phyloP scores from a whole-genome alignment of 2,329 filamentous ascomycete genomes.

The Neonectria neomacrospora region DNA sequence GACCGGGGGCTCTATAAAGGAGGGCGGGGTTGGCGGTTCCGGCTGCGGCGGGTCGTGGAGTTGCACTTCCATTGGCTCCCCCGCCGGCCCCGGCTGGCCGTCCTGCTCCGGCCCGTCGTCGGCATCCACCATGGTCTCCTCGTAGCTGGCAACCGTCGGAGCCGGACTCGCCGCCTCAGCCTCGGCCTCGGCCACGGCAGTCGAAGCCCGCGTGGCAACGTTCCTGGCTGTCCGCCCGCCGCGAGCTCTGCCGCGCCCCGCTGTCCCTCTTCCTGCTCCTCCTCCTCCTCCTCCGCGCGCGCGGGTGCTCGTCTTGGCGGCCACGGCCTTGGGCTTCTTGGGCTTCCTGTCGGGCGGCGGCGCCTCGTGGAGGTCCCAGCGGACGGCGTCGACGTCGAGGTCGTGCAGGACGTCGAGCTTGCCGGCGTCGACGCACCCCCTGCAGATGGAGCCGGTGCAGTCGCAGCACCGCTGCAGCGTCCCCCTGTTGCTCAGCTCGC shows the following conservation, averaged over 20 bases:
- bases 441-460: slow-evolving; percentile 26
- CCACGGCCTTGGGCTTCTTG: neutral
- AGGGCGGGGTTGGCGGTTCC: neutral
- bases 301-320: neutral
- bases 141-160: neutral
- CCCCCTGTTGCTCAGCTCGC: slow-evolving; percentile 13
- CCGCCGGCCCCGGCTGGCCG: neutral
- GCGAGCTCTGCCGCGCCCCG: neutral
- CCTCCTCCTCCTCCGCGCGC: no score
- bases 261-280: no score
- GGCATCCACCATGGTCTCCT: slow-evolving; percentile 4
- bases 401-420: slow-evolving; percentile 18
- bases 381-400: slow-evolving; percentile 10
- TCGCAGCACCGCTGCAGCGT: slow-evolving; percentile 20
- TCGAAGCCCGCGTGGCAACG: neutral
- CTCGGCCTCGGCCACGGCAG: neutral
- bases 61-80: neutral
- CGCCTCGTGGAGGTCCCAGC: slow-evolving; percentile 21
- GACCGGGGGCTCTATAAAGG: neutral
- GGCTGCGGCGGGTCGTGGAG: neutral
- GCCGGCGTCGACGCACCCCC: slow-evolving; percentile 13
- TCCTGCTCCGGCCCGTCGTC: neutral
- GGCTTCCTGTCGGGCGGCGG: neutral
- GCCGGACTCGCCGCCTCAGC: neutral
- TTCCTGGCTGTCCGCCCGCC: neutral